Conservation (phyloP, 2,329 filamentous ascomycete genomes). For the Aspergillus eucalypticola region DNA sequence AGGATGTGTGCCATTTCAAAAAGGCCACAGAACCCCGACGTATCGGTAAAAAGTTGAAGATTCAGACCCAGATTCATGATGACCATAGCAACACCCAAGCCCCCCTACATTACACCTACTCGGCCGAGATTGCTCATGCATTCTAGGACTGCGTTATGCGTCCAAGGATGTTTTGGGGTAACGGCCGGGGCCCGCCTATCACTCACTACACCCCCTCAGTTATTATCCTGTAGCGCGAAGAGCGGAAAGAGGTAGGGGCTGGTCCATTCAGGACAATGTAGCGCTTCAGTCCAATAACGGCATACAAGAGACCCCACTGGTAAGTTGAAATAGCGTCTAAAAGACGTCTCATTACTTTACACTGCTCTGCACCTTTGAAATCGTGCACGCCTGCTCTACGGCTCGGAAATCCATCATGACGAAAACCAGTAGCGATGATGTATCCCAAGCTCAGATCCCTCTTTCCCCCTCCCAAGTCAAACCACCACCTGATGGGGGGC, state of each 20-base stretch:
- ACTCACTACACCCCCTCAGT: not conserved
- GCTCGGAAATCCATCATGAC: not conserved
- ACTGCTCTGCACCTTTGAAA: not conserved
- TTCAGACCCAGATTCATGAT: not conserved
- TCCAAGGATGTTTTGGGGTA: not conserved
- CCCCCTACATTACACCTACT: not conserved
- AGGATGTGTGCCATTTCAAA: no score
- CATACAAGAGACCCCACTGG: not conserved
- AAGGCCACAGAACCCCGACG: no score
- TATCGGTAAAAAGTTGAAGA: no score
- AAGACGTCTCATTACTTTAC: not conserved
- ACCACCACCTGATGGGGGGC: conserved; percentile 23
- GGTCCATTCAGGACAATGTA: not conserved
- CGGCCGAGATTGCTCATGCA: not conserved
- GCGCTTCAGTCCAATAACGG: not conserved
- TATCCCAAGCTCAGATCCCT: not conserved
- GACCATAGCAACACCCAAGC: not conserved
- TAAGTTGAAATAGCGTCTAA: not conserved
- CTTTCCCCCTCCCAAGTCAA: not conserved
- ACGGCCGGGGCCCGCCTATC: not conserved
- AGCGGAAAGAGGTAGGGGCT: not conserved
- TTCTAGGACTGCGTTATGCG: not conserved
- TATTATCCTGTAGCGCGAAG: not conserved
- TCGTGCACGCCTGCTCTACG: not conserved
- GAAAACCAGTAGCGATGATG: not conserved